Evolutionary conservation across 805 yeast species (phyloP).

Genomic region (Pichia scutulata): DNA sequence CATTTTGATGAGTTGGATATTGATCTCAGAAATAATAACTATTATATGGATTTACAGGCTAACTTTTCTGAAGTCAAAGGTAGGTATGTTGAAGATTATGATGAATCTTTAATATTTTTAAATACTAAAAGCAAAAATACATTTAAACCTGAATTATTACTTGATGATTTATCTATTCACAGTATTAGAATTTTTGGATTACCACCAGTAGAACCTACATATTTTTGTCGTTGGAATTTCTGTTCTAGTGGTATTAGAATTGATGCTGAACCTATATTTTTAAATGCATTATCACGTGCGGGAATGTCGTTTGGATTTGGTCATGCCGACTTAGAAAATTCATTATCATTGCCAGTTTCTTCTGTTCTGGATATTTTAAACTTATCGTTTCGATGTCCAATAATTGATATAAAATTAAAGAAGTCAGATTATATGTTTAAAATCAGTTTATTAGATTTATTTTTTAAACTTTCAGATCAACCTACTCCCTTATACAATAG

Average conservation of each 20-base stretch:
- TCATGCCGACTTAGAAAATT: conserved; percentile 68
- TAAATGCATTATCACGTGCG: conserved; percentile 37
- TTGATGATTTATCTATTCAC: conserved; percentile 60
- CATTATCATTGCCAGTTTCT: conserved; percentile 49
- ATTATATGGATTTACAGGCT: conserved; percentile 87
- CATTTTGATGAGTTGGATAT: conserved; percentile 59
- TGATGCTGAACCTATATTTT: conserved; percentile 40
- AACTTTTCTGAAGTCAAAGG: conserved; percentile 54
- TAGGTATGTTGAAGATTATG: conserved; percentile 18
- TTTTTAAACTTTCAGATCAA: conserved; percentile 54
- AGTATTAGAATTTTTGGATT: conserved; percentile 92
- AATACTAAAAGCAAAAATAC: conserved; percentile 17
- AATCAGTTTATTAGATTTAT: conserved; percentile 21
- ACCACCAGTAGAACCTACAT: conserved; percentile 85
- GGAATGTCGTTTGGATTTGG: conserved; percentile 50
- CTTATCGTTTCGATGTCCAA: conserved; percentile 48
- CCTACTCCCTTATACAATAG: conserved; percentile 59
- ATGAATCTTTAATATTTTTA: conserved; percentile 19
- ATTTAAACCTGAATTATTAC: conserved; percentile 36
- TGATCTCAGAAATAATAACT: conserved; percentile 82
- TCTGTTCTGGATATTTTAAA: conserved; percentile 62
- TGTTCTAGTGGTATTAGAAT: conserved; percentile 51
- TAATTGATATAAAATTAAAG: conserved; percentile 37
- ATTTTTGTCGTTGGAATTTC: conserved; percentile 86
- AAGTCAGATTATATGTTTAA: conserved; percentile 22